Base-by-base conservation (phyloP, 1,284 basidiomycete genomes). In the Ceratobasidium sp. region DNA sequence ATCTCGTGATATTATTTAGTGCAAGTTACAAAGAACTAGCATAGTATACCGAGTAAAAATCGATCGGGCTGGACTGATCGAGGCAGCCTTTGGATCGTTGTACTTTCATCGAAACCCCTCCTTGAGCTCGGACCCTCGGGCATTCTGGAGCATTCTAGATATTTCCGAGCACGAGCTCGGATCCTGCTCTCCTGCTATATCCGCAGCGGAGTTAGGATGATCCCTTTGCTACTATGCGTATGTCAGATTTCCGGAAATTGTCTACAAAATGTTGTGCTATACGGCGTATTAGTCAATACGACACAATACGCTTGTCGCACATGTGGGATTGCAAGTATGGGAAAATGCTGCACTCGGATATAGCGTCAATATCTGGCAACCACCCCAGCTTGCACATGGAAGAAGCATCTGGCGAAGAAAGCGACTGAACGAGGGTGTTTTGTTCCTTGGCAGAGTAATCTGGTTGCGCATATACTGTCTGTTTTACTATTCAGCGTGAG, bases 61-160 rank as follows among this genome's bases (percentile, higher is more conserved):
- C 16, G 16, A 42, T 42, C 40, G 40, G 16, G 16, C 23, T 25
- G 23, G 11, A 16, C 28, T 8, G 11, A 25, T 23, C n/a, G 9
- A 28, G 51, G 21, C 16, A 16, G 8, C 51, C n/a, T 14, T 16
- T 23, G 23, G 16, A 28, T 23, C 23, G 11, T 53, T 53, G 25
- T 53, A 53, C 51, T 53, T 53, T 53, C 51, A 53, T 12, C 16
- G 51, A 21, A 53, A 53, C 51, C 51, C 51, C 23, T 53, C 23
- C 8, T 8, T 23, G 23, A 23, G 23, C 23, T 53, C 21, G 8
- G 23, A 56, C 8, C 3, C 28, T n/a, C 54, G 30, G 36, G 4
- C n/a, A 14, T 56, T 33, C 30, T 36, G 54, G 30, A 30, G 54
- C n/a, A n/a, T n/a, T n/a, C n/a, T n/a, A n/a, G n/a, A n/a, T n/a